Conservation (phyloP, 23 red algal genomes). For the Chondrus crispus region DNA sequence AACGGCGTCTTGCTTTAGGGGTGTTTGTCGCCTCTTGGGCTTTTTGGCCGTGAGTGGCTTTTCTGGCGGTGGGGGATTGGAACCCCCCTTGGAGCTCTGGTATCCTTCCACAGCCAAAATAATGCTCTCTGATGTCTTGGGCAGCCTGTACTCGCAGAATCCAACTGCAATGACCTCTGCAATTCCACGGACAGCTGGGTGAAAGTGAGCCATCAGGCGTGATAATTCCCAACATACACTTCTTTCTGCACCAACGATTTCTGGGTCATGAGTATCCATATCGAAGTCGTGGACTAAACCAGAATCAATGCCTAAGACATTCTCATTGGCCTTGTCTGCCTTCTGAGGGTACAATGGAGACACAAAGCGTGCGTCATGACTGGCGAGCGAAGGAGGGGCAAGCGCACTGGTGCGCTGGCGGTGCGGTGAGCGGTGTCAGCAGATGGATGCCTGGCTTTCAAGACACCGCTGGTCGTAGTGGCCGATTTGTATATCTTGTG, state of each 20-base stretch:
- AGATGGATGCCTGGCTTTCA: too few relatives aligned
- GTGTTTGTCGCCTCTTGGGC: neutral
- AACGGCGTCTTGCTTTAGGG: neutral
- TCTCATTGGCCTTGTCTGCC: neutral
- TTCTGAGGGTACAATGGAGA: constrained; percentile 18
- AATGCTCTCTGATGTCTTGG: constrained; percentile 14
- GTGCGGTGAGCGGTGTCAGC: too few relatives aligned
- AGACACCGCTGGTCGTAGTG: too few relatives aligned
- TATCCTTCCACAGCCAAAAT: constrained; percentile 8
- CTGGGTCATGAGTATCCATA: constrained; percentile 41
- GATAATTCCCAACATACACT: constrained; percentile 47
- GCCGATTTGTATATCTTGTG: too few relatives aligned
- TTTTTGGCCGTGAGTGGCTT: neutral
- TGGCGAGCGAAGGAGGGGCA: too few relatives aligned
- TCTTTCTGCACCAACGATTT: constrained; percentile 16
- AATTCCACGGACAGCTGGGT: constrained; percentile 22
- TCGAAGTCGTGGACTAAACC: constrained; percentile 11
- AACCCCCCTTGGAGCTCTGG: constrained; percentile 15
- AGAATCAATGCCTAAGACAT: neutral
- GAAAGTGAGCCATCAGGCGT: constrained; percentile 14
- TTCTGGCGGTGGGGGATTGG: constrained; percentile 28
- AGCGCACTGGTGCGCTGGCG: too few relatives aligned
- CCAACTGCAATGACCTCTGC: constrained; percentile 21
- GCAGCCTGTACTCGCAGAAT: constrained; percentile 17
- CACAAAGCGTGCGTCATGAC: too few relatives aligned